A percentile compares a stretch with the other conserved stretches of the same genome.
These are phyloP conservation scores for Xylariaceae sp. DNA, from an alignment of 2,329 filamentous ascomycete species.

Conservation along the genomic window DNA sequence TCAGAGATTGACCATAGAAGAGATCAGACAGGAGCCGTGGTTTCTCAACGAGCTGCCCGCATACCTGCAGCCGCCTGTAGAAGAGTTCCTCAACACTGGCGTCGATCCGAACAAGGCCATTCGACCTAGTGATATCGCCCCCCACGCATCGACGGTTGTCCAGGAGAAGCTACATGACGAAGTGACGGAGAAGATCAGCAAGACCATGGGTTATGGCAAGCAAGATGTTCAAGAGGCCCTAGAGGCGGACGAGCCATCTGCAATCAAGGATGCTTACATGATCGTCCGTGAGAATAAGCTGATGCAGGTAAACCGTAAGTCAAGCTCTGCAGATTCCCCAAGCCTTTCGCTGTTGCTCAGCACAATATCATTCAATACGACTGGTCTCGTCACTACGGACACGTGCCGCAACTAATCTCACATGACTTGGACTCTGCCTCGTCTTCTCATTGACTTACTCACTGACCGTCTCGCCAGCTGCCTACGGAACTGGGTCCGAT, in stretches of 20 bases:
- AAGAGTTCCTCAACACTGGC: slow-evolving; percentile 92
- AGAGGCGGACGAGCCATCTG: slow-evolving; percentile 84
- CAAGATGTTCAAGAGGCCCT: slow-evolving; percentile 93
- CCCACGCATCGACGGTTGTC: slow-evolving; percentile 67
- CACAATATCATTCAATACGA: too few relatives aligned
- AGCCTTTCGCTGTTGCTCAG: too few relatives aligned
- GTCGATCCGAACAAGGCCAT: slow-evolving; percentile 90
- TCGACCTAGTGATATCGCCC: slow-evolving; percentile 71
- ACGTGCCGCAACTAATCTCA: background rate
- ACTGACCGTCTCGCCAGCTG: slow-evolving; percentile 39
- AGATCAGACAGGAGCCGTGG: slow-evolving; percentile 91
- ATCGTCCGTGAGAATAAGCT: slow-evolving; percentile 97
- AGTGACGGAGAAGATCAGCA: slow-evolving; percentile 91
- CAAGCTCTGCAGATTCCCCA: too few relatives aligned
- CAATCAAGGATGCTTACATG: slow-evolving; percentile 97
- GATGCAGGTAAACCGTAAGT: slow-evolving; percentile 89
- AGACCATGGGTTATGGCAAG: slow-evolving; percentile 95
- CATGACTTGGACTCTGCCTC: too few relatives aligned
- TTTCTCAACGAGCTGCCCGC: slow-evolving; percentile 79
- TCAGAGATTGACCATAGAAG: slow-evolving; percentile 85
- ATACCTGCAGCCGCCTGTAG: slow-evolving; percentile 79
- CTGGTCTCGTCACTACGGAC: background rate
- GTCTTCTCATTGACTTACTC: too few relatives aligned
- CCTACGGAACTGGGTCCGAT: slow-evolving; percentile 32
- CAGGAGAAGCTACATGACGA: slow-evolving; percentile 87